Percentiles rank a stretch among this genome's conserved stretches.
These are phyloP conservation scores for Saururus chinensis DNA, from an alignment of 164 flowering plant genomes.

Conservation along the genomic window DNA sequence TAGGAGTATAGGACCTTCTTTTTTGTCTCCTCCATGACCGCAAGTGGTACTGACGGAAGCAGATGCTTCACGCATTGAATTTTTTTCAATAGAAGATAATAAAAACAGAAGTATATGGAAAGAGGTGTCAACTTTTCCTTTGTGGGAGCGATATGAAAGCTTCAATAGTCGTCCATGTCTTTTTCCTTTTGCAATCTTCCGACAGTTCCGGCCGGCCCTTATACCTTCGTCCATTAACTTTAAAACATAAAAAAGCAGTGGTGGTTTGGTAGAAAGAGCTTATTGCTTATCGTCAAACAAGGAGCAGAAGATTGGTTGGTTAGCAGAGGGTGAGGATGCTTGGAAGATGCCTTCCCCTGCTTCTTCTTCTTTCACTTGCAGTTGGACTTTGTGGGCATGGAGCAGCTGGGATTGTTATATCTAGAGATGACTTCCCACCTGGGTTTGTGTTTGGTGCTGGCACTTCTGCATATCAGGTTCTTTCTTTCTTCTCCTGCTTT, in stretches of 20 bases:
- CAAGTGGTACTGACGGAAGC: too few relatives aligned
- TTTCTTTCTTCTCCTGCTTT: not conserved
- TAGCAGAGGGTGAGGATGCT: not conserved
- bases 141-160: not conserved
- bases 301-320: too few relatives aligned
- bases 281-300: not conserved
- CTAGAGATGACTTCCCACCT: conserved; percentile 10
- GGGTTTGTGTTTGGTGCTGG: conserved; percentile 14
- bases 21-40: too few relatives aligned
- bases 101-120: too few relatives aligned
- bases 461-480: conserved; percentile 14
- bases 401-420: not conserved
- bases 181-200: too few relatives aligned
- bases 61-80: too few relatives aligned
- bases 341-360: not conserved
- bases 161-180: too few relatives aligned
- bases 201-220: too few relatives aligned
- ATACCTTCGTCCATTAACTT: not conserved
- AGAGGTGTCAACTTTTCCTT: not conserved
- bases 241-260: not conserved
- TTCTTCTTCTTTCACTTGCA: too few relatives aligned
- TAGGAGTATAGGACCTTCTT: too few relatives aligned
- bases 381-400: not conserved
- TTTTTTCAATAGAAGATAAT: too few relatives aligned
- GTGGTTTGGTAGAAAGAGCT: not conserved